Percentiles rank a stretch among this genome's conserved stretches.
These are phyloP conservation scores for Mortierella sp. DNA, from an alignment of 371 early-diverging fungal genomes.

Conservation along the genomic window DNA sequence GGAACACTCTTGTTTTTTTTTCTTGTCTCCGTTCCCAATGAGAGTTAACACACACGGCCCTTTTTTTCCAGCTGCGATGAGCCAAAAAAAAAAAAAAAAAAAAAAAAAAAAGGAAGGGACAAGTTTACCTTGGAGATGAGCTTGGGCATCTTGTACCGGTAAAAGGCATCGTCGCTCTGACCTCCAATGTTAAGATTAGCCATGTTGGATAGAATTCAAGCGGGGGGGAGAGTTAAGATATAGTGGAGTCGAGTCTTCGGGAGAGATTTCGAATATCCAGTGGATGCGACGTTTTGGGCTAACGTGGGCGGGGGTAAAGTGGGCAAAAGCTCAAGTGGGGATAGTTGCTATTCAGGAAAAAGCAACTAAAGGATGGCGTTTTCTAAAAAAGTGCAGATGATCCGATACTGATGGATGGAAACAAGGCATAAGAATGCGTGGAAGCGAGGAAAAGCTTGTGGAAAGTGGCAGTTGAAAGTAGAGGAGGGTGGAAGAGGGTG, in stretches of 20 bases:
- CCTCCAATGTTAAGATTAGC: slow-evolving; percentile 87
- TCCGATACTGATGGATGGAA: slow-evolving; percentile 39
- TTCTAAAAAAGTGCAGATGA: slow-evolving; percentile 41
- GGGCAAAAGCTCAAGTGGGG: background rate
- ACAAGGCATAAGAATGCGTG: slow-evolving; percentile 56
- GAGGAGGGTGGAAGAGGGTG: slow-evolving; percentile 27
- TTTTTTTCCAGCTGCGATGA: background rate
- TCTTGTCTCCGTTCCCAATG: background rate
- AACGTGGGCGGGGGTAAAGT: slow-evolving; percentile 20
- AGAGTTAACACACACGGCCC: background rate
- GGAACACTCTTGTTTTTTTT: background rate
- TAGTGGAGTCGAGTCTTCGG: slow-evolving; percentile 49
- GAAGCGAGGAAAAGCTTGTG: slow-evolving; percentile 16
- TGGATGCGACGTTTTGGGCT: slow-evolving; percentile 50
- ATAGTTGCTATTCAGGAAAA: slow-evolving; percentile 27
- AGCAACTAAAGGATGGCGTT: slow-evolving; percentile 24
- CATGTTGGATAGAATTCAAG: slow-evolving; percentile 64
- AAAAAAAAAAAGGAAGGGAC: background rate
- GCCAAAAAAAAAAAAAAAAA: background rate
- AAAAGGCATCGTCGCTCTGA: slow-evolving; percentile 93
- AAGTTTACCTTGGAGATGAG: slow-evolving; percentile 79
- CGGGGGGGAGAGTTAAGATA: slow-evolving; percentile 28
- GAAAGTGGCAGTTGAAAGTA: too few species aligned
- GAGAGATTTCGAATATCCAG: slow-evolving; percentile 41
- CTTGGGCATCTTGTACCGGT: slow-evolving; percentile 99